phyloP scores from a whole-genome alignment of 306 rosid genomes.

The Luffa aegyptiaca region DNA sequence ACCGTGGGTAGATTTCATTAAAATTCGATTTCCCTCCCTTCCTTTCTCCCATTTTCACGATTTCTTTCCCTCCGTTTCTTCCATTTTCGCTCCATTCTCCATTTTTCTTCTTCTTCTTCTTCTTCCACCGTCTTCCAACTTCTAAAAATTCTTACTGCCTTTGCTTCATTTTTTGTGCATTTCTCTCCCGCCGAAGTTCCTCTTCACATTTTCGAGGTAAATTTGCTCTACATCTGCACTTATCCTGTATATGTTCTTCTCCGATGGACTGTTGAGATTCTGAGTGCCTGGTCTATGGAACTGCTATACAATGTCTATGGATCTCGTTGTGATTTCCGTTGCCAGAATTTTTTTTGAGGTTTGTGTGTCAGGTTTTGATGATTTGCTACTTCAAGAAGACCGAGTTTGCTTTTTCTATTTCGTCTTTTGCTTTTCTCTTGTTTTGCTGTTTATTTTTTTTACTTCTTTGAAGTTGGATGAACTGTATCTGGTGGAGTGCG shows the following conservation, averaged over 20 bases:
- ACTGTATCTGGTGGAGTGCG: not conserved
- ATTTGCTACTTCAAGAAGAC: no score
- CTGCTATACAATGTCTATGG: conserved; percentile 14
- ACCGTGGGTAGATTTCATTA: no score
- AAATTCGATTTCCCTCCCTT: no score
- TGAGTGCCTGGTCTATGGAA: not conserved
- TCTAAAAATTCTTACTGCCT: no score
- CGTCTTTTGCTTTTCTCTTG: not conserved
- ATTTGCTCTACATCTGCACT: not conserved
- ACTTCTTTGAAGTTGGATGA: not conserved
- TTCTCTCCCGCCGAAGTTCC: conserved; percentile 18
- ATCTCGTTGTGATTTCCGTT: conserved; percentile 39
- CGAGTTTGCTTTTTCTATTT: no score
- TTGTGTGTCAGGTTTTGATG: no score
- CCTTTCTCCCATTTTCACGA: no score
- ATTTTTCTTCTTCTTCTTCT: no score
- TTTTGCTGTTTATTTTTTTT: not conserved
- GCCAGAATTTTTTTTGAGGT: no score
- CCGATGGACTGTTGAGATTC: not conserved
- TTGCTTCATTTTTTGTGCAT: conserved; percentile 24
- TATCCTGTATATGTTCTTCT: not conserved
- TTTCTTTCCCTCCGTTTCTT: no score
- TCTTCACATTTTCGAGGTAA: conserved; percentile 27
- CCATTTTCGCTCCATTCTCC: no score
- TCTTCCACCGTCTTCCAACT: no score